Conservation (phyloP, 2,329 filamentous ascomycete species). For the Trichoderma afroharzianum region DNA sequence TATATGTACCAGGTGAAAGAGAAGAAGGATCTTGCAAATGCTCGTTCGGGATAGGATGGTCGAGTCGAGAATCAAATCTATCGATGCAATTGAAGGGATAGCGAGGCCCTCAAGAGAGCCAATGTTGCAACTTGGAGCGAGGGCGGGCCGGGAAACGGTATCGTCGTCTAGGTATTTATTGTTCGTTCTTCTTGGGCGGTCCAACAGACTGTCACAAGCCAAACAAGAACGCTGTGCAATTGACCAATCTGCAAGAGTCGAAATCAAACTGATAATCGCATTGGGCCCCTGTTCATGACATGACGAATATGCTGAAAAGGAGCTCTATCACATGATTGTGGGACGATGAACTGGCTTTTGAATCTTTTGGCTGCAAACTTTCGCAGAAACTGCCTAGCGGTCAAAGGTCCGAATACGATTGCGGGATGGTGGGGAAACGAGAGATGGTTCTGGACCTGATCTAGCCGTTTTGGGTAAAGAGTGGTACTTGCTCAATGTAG, state of each 20-base stretch:
- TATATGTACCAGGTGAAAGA: not conserved
- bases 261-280: not conserved
- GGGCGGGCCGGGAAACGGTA: not conserved
- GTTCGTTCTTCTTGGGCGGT: not conserved
- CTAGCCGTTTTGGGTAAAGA: not conserved
- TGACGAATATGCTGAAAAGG: constrained; percentile 11
- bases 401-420: constrained; percentile 17
- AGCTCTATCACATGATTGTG: constrained; percentile 20
- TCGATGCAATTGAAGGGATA: not conserved
- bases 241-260: not conserved
- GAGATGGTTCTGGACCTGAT: not conserved
- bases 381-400: constrained; percentile 7
- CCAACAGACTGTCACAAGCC: not conserved
- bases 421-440: constrained; percentile 9
- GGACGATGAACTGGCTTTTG: constrained; percentile 11
- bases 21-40: not conserved
- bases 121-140: not conserved
- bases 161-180: constrained; percentile 8
- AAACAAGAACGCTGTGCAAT: not conserved
- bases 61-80: not conserved
- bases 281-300: constrained; percentile 12
- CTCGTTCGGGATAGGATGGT: not conserved
- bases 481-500: not conserved
- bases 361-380: not conserved
- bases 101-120: not conserved